phyloP scores from a whole-genome alignment of 495 filamentous ascomycete genomes.

The Saxophila tyrrhenica region DNA sequence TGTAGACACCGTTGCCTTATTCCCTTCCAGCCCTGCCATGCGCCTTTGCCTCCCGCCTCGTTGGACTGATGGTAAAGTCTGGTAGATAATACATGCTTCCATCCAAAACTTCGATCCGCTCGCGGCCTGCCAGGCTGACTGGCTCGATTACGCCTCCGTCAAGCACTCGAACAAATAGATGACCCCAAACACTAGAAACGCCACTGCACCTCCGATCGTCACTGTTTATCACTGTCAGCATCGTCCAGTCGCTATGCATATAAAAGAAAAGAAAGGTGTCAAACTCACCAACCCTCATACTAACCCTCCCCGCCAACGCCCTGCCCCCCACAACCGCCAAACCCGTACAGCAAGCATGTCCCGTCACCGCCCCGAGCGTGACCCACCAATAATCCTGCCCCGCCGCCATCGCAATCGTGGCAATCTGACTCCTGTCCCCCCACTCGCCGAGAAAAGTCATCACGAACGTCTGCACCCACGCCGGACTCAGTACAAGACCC shows the following conservation, averaged over 20 bases:
- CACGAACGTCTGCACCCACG: conserved; percentile 97
- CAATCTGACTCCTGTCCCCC: conserved; percentile 96
- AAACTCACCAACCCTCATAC: conserved; percentile 88
- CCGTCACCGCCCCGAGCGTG: conserved; percentile 73
- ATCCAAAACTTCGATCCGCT: too few species aligned
- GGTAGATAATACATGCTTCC: too few species aligned
- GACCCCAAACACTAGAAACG: conserved; percentile 81
- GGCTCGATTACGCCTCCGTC: conserved; percentile 3
- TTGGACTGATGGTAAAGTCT: too few species aligned
- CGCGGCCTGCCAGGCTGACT: too few species aligned
- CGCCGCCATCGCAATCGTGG: conserved; percentile 97
- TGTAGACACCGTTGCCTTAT: too few species aligned
- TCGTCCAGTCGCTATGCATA: too few species aligned
- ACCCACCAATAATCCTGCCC: conserved; percentile 99
- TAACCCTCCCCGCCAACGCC: conserved; percentile 86
- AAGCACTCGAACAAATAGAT: conserved; percentile 70
- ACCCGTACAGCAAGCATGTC: conserved; percentile 81
- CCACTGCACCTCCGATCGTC: conserved; percentile 83
- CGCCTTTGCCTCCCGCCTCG: too few species aligned
- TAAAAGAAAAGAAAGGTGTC: background rate
- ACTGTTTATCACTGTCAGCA: conserved; percentile 41
- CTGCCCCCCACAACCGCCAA: conserved; percentile 88
- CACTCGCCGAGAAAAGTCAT: conserved; percentile 99
- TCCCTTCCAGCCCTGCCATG: too few species aligned
- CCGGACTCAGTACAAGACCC: conserved; percentile 78